Evolutionary conservation across 257 asterid species (phyloP), one percentile per base, ranked within the genome.

Genomic region (Solanum virginianum): DNA sequence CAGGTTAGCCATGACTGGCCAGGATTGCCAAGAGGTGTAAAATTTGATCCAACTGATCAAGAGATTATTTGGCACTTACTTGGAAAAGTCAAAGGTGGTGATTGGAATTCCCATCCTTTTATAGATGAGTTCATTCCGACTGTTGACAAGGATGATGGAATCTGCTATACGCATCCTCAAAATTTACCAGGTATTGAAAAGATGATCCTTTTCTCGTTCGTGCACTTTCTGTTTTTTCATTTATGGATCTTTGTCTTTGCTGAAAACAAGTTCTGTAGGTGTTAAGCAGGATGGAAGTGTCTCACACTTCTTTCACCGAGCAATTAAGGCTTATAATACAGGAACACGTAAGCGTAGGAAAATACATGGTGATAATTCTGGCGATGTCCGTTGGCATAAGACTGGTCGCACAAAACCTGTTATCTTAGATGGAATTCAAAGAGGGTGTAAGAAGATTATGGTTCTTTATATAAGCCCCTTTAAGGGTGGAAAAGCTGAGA

Each of bases 331-430:
- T 29, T 97, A 97, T 72, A 95, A 88, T 75, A 95, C 98, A 14
- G 99, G 98, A 60, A 95, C 97, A 0, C 90, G 99, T 55, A 97
- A 97, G 90, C 96, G 98, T 45, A 90, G 99, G 83, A 97, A 97
- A 89, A 94, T 97, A 87, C 93, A 87, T 60, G 97, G 95, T 8
- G 93, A 87, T 85, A 87, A 93, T 83, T 85, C 69, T 39, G 96
- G 96, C 22, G 98, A 97, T 80, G 98, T 95, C 68, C 97, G 98
- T 60, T 97, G 99, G 99, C 99, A 97, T 56, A 97, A 97, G 85
- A 97, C 98, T 24, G 98, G 99, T 70, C 94, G 97, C 18, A 97
- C 99, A 14, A 97, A 97, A 83, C 97, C 98, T 49, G 98, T 97
- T 63, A 24, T 85, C 13, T 80, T 95, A 85, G 98, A 94, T 59